A percentile compares a stretch with the other conserved stretches of the same genome.
Evolutionary conservation across 2,329 filamentous ascomycete genomes (phyloP).

Genomic region (Fusarium verrucosum): DNA sequence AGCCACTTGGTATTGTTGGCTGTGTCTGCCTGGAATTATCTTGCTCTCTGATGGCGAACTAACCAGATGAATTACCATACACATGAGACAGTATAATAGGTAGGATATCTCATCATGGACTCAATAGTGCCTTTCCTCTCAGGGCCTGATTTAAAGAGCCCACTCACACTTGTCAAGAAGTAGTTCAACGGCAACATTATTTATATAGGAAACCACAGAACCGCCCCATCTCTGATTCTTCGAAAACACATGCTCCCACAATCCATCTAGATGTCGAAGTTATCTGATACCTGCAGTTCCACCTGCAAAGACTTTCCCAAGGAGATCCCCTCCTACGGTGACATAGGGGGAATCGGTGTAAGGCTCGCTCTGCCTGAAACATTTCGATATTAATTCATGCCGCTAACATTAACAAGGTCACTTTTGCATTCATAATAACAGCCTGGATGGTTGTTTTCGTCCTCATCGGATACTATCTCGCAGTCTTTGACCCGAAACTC

Average conservation of each 20-base stretch:
- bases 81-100: too few relatives aligned
- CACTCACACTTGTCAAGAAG: too few relatives aligned
- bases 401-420: neutral
- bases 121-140: too few relatives aligned
- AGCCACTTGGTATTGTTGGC: too few relatives aligned
- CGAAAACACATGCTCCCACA: neutral
- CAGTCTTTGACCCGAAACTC: neutral
- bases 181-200: too few relatives aligned
- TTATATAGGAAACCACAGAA: too few relatives aligned
- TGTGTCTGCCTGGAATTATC: too few relatives aligned
- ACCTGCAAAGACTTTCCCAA: neutral
- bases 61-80: too few relatives aligned
- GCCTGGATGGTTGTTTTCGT: neutral
- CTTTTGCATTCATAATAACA: neutral
- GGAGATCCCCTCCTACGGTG: neutral
- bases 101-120: too few relatives aligned
- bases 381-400: too few relatives aligned
- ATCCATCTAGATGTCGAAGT: neutral
- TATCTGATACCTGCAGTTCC: neutral
- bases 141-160: too few relatives aligned
- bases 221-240: neutral
- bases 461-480: conserved; percentile 3
- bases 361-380: neutral
- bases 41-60: too few relatives aligned
- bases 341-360: conserved; percentile 13